phyloP scores from a whole-genome alignment of 805 yeast genomes.

The Candida oleophila region DNA sequence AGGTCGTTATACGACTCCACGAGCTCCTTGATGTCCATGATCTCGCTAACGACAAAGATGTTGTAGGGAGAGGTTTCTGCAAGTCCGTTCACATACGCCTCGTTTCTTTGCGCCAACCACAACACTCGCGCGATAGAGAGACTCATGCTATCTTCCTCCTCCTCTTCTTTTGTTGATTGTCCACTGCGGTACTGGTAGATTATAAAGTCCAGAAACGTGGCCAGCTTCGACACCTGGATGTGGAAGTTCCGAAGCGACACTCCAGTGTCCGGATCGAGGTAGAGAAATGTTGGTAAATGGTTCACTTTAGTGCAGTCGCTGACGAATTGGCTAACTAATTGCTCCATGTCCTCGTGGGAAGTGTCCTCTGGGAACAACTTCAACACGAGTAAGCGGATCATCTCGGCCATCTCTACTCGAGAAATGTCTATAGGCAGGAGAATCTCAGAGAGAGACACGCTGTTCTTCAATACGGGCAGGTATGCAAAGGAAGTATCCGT shows the following conservation, averaged over 20 bases:
- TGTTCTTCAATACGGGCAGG: conserved; percentile 44
- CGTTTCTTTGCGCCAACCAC: conserved; percentile 37
- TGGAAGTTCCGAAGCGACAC: conserved; percentile 81
- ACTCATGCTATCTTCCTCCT: conserved; percentile 14
- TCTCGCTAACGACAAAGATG: conserved; percentile 19
- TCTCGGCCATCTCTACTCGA: conserved; percentile 26
- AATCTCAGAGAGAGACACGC: conserved; percentile 54
- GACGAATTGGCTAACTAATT: conserved; percentile 24
- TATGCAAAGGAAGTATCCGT: neutral
- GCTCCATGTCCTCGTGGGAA: conserved; percentile 10
- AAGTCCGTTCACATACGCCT: conserved; percentile 11
- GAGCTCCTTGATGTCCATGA: neutral
- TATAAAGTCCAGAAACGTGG: conserved; percentile 70
- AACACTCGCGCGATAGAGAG: conserved; percentile 30
- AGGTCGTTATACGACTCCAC: conserved; percentile 6
- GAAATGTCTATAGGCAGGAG: conserved; percentile 49
- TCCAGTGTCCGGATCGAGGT: conserved; percentile 68
- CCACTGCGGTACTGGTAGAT: conserved; percentile 61
- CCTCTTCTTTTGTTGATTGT: conserved; percentile 11
- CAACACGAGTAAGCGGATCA: conserved; percentile 8
- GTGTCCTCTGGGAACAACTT: conserved; percentile 11
- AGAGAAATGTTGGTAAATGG: conserved; percentile 52
- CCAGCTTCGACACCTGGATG: conserved; percentile 78
- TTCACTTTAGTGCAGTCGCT: conserved; percentile 44
- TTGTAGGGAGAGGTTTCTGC: conserved; percentile 12